Base-by-base conservation (phyloP, 257 asterid species). In the Ilex aquifolium region DNA sequence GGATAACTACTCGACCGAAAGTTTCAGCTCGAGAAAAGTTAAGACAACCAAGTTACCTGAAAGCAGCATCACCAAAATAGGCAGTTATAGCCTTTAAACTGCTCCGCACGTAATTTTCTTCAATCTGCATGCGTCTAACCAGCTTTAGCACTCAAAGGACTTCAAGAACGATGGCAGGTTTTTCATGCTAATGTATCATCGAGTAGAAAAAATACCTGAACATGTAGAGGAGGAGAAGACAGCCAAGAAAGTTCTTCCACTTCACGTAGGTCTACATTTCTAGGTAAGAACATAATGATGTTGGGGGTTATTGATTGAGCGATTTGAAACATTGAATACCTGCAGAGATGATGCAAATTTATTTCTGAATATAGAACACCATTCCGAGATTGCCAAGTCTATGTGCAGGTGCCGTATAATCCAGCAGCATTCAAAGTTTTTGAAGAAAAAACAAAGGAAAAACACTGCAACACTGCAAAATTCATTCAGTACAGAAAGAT, bases 211-310 rank as follows among this genome's bases (percentile, higher is more conserved):
- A 44, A 6, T 74, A 89, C 95, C 90, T 85, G 82, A 3, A 79
- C 40, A 59, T 80, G 77, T 69, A 87, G 68, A 46, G 95, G 97
- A 49, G 97, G 97, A 65, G 95, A 84, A 42, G 90, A 84, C 63
- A 87, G 59, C 95, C 95, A 90, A 10, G 97, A 74, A 55, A 87
- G 91, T 61, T 81, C 86, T 56, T 73, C 82, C 50, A 79, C 89
- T 73, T 90, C 86, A 62, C 73, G 76, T 77, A 85, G 9, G 73
- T 85, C 90, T 13, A 81, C 64, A 63, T 85, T 87, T 62, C 83
- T 83, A 50, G 95, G 97, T 74, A 87, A 80, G 74, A 68, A 90
- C 88, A 90, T 78, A n/a, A 87, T 76, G 65, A 90, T 79, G 80
- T 90, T 83, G 51, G 86, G 89, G 14, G 97, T 72, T 69, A 90